phyloP scores from a whole-genome alignment of 495 filamentous ascomycete genomes.

The Aspergillus affinis region DNA sequence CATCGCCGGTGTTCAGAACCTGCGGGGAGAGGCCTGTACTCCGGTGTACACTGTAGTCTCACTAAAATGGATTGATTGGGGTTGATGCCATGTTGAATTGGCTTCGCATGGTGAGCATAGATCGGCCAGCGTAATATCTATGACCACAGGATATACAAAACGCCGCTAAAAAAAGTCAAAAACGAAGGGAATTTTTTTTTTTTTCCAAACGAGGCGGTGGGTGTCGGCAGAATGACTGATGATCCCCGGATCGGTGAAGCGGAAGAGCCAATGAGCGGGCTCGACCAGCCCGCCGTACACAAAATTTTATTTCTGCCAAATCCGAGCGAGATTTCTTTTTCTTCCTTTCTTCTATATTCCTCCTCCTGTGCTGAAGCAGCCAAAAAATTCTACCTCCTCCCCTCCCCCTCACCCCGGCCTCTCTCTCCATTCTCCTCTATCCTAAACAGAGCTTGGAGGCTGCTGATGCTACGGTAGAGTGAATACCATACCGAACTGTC shows the following conservation, averaged over 20 bases:
- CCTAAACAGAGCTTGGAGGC: constrained; percentile 30
- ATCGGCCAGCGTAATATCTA: too few species aligned
- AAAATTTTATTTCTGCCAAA: constrained; percentile 30
- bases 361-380: constrained; percentile 31
- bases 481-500: constrained; percentile 37
- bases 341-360: constrained; percentile 27
- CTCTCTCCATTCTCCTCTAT: constrained; percentile 8
- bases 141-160: too few species aligned
- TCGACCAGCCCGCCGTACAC: constrained; percentile 24
- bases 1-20: too few species aligned
- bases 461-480: constrained; percentile 49
- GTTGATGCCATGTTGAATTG: too few species aligned
- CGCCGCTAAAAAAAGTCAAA: constrained; percentile 2
- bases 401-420: constrained; percentile 23
- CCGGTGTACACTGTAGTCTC: too few species aligned
- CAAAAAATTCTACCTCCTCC: constrained; percentile 19
- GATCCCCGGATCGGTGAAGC: constrained; percentile 27
- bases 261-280: constrained; percentile 28
- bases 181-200: too few species aligned
- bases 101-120: too few species aligned
- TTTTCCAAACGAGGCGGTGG: constrained; percentile 22
- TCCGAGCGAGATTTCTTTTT: constrained; percentile 14
- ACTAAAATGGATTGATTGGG: too few species aligned
- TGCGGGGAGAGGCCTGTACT: too few species aligned
- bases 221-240: constrained; percentile 17